Conservation (phyloP, 2,329 filamentous ascomycete genomes). For the Dichotomopilus funicola region DNA sequence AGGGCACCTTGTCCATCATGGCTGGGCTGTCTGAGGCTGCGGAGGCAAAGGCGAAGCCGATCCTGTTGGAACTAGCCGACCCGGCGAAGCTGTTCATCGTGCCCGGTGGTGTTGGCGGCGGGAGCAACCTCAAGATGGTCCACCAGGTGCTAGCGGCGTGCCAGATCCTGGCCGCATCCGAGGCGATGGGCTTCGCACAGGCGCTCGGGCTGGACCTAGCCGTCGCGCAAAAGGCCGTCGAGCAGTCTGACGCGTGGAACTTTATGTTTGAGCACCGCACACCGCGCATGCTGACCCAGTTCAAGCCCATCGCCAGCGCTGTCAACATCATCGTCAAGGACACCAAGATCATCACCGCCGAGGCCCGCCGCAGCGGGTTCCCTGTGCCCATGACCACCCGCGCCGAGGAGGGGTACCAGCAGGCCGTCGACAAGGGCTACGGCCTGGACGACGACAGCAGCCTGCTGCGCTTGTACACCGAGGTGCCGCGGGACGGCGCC, state of each 20-base stretch:
- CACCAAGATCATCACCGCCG: constrained; percentile 60
- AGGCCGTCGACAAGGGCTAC: constrained; percentile 51
- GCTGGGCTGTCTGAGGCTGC: constrained; percentile 54
- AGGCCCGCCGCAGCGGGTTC: constrained; percentile 51
- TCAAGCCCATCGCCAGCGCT: constrained; percentile 51
- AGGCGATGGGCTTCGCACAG: constrained; percentile 54
- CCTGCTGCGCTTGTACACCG: constrained; percentile 37
- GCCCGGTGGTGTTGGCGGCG: constrained; percentile 52
- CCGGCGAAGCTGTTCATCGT: constrained; percentile 56
- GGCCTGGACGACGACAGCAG: constrained; percentile 40
- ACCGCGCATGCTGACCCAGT: constrained; percentile 48
- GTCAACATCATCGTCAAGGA: constrained; percentile 56
- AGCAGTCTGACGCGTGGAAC: constrained; percentile 45
- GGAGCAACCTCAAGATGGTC: constrained; percentile 56
- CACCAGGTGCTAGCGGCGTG: constrained; percentile 59
- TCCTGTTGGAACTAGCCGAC: constrained; percentile 60
- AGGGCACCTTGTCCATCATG: constrained; percentile 71
- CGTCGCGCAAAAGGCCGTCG: constrained; percentile 37
- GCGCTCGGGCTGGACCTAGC: constrained; percentile 47
- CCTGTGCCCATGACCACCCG: constrained; percentile 54
- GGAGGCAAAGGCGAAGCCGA: constrained; percentile 48
- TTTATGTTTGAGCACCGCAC: constrained; percentile 58
- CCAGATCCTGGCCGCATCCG: constrained; percentile 54
- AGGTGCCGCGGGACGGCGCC: constrained; percentile 28
- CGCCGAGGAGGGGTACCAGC: constrained; percentile 60